These are phyloP conservation scores for Houttuynia cordata DNA, from an alignment of 164 flowering plant species.

Conservation along the genomic window DNA sequence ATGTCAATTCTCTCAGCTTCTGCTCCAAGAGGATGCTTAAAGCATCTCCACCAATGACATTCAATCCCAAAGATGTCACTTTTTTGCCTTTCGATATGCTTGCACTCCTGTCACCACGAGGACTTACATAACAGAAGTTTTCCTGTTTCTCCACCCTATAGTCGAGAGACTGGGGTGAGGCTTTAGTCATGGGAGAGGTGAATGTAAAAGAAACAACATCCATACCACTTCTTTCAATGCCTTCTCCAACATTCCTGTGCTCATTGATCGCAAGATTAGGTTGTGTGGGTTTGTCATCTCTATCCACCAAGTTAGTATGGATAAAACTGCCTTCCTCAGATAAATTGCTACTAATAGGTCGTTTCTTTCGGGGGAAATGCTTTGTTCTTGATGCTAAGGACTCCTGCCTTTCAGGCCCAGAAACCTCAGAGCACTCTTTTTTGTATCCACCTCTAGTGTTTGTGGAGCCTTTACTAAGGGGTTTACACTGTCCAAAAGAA, in stretches of 20 bases:
- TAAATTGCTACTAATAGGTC: slow-evolving; percentile 32
- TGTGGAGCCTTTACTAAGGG: slow-evolving; percentile 22
- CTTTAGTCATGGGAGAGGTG: slow-evolving; percentile 52
- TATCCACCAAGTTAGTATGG: slow-evolving; percentile 16
- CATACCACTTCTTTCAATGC: slow-evolving; percentile 35
- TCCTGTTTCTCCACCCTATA: slow-evolving; percentile 15
- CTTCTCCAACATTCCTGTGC: slow-evolving; percentile 4
- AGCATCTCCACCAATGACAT: slow-evolving; percentile 59
- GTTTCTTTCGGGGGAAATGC: slow-evolving; percentile 49
- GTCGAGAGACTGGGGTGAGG: slow-evolving; percentile 15
- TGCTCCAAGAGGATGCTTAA: slow-evolving; percentile 75
- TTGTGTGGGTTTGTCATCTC: slow-evolving; percentile 17
- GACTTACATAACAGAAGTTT: slow-evolving; percentile 14
- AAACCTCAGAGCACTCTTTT: slow-evolving; percentile 27
- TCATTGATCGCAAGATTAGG: slow-evolving; percentile 5
- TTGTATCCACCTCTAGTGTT: slow-evolving; percentile 36
- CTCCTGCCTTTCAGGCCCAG: slow-evolving; percentile 26
- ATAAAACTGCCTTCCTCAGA: slow-evolving; percentile 22
- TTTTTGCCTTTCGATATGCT: slow-evolving; percentile 18
- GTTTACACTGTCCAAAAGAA: slow-evolving; percentile 26
- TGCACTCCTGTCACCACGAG: slow-evolving; percentile 19
- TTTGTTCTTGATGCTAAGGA: slow-evolving; percentile 20
- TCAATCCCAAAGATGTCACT: slow-evolving; percentile 31
- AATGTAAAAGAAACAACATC: slow-evolving; percentile 95
- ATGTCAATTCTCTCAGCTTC: slow-evolving; percentile 61